phyloP scores from a whole-genome alignment of 2,329 filamentous ascomycete genomes.

The Aschersonia sp. region DNA sequence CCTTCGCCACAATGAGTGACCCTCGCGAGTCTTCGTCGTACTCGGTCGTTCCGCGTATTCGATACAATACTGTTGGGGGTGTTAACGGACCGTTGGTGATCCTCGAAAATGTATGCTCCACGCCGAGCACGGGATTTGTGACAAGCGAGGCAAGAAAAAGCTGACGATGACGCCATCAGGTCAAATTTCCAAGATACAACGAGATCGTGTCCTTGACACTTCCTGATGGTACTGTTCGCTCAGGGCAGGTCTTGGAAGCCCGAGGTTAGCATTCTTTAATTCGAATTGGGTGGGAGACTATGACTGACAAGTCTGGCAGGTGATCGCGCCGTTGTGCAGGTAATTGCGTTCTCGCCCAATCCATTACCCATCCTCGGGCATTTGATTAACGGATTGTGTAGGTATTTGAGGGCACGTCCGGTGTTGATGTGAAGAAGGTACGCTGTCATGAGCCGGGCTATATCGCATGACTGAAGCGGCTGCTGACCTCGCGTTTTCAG shows the following conservation, averaged over 20 bases:
- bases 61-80: slow-evolving; percentile 97
- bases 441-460: slow-evolving; percentile 5
- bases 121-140: not conserved
- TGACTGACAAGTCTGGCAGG: slow-evolving; percentile 33
- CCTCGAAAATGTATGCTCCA: slow-evolving; percentile 64
- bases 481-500: slow-evolving; percentile 29
- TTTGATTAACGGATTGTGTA: slow-evolving; percentile 21
- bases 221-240: slow-evolving; percentile 85
- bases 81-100: slow-evolving; percentile 97
- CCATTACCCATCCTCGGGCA: too few relatives aligned
- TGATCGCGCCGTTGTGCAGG: slow-evolving; percentile 89
- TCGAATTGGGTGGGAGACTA: not conserved
- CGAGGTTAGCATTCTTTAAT: slow-evolving; percentile 48
- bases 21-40: slow-evolving; percentile 45
- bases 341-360: slow-evolving; percentile 17
- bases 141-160: not conserved
- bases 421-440: slow-evolving; percentile 99
- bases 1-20: slow-evolving; percentile 31
- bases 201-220: slow-evolving; percentile 95
- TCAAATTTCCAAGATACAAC: slow-evolving; percentile 96
- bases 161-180: slow-evolving; percentile 35
- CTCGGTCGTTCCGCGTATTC: slow-evolving; percentile 48
- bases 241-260: slow-evolving; percentile 93
- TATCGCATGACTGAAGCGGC: not conserved
- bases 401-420: slow-evolving; percentile 95